Conservation (phyloP, 2,329 filamentous ascomycete genomes). For the Calonectria ilicicola region DNA sequence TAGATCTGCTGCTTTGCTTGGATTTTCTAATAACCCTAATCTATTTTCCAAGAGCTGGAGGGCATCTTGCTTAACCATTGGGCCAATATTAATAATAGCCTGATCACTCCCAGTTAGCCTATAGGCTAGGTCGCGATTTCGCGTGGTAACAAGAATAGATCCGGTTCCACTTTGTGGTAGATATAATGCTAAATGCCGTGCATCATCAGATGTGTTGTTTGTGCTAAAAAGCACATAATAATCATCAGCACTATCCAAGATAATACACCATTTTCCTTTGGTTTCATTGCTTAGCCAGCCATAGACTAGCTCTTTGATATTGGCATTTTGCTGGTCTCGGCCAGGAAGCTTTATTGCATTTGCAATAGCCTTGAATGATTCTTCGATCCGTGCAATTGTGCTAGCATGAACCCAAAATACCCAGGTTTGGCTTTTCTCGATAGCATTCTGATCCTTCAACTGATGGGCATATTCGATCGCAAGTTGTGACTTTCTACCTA, state of each 20-base stretch:
- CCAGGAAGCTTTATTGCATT: not conserved
- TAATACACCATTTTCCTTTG: not conserved
- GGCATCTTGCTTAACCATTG: not conserved
- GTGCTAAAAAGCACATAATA: too few species aligned
- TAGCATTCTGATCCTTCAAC: slow-evolving; percentile 31
- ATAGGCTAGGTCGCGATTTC: not conserved
- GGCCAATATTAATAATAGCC: not conserved
- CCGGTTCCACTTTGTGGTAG: not conserved
- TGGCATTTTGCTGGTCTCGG: not conserved
- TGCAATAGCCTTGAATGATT: slow-evolving; percentile 6
- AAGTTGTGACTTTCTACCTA: slow-evolving; percentile 34
- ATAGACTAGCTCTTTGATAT: not conserved
- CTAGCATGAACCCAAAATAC: slow-evolving; percentile 48
- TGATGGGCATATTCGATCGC: slow-evolving; percentile 52
- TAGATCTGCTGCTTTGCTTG: not conserved
- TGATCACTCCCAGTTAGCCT: not conserved
- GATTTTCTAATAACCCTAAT: not conserved
- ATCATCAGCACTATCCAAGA: not conserved
- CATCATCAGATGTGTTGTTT: not conserved
- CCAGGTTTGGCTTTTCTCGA: slow-evolving; percentile 36
- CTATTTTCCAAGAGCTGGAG: not conserved
- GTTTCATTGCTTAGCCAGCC: not conserved
- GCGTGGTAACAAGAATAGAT: not conserved
- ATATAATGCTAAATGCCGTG: not conserved
- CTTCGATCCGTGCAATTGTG: not conserved